A percentile compares a stretch with the other conserved stretches of the same genome.
phyloP scores from a whole-genome alignment of 129 eudicot genomes.

The Ambrosia artemisiifolia region DNA sequence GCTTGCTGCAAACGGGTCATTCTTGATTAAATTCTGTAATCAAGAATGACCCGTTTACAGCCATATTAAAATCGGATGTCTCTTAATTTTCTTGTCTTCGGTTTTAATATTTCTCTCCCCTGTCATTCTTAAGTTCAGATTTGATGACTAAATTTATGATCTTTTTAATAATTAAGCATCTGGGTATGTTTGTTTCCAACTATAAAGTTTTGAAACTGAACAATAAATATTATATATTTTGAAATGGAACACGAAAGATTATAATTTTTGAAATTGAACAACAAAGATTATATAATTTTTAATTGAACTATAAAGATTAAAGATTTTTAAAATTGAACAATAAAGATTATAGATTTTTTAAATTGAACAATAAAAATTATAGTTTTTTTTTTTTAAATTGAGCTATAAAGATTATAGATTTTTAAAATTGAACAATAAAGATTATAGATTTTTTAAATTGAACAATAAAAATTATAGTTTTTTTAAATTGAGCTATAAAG shows the following conservation, averaged over 20 bases:
- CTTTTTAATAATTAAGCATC: constrained; percentile 1
- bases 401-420: too few relatives aligned
- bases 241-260: too few relatives aligned
- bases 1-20: neutral
- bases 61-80: neutral
- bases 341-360: too few relatives aligned
- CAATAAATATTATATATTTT: neutral
- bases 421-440: neutral
- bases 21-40: neutral
- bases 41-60: neutral
- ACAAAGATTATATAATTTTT: too few relatives aligned
- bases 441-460: neutral
- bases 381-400: too few relatives aligned
- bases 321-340: too few relatives aligned
- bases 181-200: constrained; percentile 6
- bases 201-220: neutral
- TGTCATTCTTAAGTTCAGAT: neutral
- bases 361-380: too few relatives aligned
- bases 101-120: neutral
- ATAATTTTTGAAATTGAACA: too few relatives aligned
- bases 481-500: neutral
- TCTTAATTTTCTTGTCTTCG: neutral
- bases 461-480: neutral
- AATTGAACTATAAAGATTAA: too few relatives aligned
- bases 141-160: neutral